Percentiles rank a stretch among this genome's conserved stretches.
phyloP scores from a whole-genome alignment of 2,329 filamentous ascomycete genomes.

The Colletotrichum tanaceti region DNA sequence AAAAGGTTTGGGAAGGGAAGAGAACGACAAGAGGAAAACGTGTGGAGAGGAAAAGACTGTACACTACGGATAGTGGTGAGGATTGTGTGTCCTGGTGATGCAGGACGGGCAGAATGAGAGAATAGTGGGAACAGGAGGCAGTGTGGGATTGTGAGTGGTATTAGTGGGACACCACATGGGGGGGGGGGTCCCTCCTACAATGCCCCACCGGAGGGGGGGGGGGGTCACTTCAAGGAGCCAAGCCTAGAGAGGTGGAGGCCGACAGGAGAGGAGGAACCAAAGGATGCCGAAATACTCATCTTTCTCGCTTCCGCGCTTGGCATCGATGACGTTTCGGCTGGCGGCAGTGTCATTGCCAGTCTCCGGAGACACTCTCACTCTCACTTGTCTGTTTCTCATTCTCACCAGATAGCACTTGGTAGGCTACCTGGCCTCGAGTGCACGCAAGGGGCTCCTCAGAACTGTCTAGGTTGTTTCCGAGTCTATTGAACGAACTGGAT shows the following conservation, averaged over 20 bases:
- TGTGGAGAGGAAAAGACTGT: slow-evolving; percentile 25
- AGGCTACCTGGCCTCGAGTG: neutral
- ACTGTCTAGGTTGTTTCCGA: slow-evolving; percentile 17
- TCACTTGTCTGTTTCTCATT: neutral
- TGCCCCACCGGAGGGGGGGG: slow-evolving; percentile 3
- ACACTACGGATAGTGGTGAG: neutral
- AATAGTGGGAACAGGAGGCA: slow-evolving; percentile 27
- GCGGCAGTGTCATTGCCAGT: slow-evolving; percentile 23
- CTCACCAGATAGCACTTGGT: too few relatives aligned
- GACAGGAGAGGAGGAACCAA: slow-evolving; percentile 34
- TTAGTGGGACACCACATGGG: slow-evolving; percentile 5
- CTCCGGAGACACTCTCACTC: neutral
- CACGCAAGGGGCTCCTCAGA: slow-evolving; percentile 11
- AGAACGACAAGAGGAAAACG: slow-evolving; percentile 20
- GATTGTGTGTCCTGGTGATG: neutral
- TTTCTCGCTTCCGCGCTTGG: slow-evolving; percentile 41
- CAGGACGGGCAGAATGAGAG: neutral
- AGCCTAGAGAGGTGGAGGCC: neutral
- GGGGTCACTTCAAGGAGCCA: neutral
- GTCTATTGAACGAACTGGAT: slow-evolving; percentile 4
- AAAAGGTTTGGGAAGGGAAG: slow-evolving; percentile 6
- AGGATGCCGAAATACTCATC: slow-evolving; percentile 38
- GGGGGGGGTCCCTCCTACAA: neutral
- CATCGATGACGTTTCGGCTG: slow-evolving; percentile 41
- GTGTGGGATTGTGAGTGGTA: slow-evolving; percentile 11